Percentiles rank a stretch among this genome's conserved stretches.
Evolutionary conservation across 371 early-diverging fungal species (phyloP).

Genomic region (Amoeboaphelidium occidentale): DNA sequence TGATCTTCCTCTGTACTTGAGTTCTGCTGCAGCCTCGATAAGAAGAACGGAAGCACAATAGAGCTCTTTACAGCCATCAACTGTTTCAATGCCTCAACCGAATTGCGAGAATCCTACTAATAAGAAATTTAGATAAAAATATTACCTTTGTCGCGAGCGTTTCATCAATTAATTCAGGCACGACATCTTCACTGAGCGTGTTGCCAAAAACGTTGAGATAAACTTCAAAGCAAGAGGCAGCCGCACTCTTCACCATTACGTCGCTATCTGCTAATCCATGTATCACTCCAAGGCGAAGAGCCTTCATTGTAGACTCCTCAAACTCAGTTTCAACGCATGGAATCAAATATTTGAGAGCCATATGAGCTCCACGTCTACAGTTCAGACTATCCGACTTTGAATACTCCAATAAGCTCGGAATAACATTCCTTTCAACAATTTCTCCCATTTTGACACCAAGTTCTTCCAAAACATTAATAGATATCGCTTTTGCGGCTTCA

Average conservation of each 20-base stretch:
- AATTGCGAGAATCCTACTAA: conserved; percentile 18
- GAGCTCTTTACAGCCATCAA: conserved; percentile 83
- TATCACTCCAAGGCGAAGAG: not conserved
- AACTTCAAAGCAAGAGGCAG: conserved; percentile 34
- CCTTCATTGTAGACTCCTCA: not conserved
- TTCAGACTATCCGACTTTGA: not conserved
- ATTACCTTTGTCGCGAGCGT: conserved; percentile 26
- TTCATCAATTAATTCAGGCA: conserved; percentile 62
- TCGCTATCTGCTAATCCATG: not conserved
- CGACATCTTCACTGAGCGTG: conserved; percentile 66
- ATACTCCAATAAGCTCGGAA: conserved; percentile 39
- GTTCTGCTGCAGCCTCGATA: no score
- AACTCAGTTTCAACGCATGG: not conserved
- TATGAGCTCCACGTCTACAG: not conserved
- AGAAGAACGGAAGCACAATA: conserved; percentile 84
- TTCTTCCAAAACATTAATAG: conserved; percentile 79
- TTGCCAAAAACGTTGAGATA: conserved; percentile 69
- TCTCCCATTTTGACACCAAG: conserved; percentile 86
- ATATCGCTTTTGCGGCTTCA: conserved; percentile 36
- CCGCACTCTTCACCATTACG: not conserved
- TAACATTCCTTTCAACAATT: conserved; percentile 45
- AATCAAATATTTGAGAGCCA: not conserved
- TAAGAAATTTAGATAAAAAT: conserved; percentile 1
- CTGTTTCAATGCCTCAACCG: conserved; percentile 79
- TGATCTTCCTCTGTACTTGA: no score